Conservation (phyloP, 2,329 filamentous ascomycete genomes). For the Fusarium foetens region DNA sequence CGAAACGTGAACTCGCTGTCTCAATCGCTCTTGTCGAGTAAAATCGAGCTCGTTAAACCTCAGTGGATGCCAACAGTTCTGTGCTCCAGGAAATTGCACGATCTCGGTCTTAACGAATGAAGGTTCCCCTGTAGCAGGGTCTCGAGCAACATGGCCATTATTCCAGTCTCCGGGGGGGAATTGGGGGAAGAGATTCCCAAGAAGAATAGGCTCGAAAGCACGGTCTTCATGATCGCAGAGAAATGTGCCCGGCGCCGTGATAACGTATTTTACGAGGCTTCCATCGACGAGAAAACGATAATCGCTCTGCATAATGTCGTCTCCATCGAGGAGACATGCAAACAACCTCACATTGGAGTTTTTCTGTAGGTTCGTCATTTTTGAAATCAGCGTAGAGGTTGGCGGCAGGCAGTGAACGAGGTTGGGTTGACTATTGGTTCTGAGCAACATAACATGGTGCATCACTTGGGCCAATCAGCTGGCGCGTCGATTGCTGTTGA, state of each 20-base stretch:
- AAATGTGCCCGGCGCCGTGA: conserved; percentile 41
- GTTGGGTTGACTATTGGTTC: background rate
- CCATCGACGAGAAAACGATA: conserved; percentile 45
- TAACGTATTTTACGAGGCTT: conserved; percentile 41
- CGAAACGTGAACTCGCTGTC: conserved; percentile 40
- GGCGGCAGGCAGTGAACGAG: background rate
- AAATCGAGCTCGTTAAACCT: conserved; percentile 44
- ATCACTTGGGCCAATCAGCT: background rate
- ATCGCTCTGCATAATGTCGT: conserved; percentile 39
- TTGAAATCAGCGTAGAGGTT: background rate
- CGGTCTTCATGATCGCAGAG: conserved; percentile 35
- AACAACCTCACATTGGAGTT: conserved; percentile 40
- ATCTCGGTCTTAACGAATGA: conserved; percentile 36
- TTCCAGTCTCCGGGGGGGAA: conserved; percentile 45
- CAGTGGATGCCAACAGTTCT: conserved; percentile 38
- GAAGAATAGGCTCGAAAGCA: conserved; percentile 42
- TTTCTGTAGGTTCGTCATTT: background rate
- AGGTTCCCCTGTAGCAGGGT: conserved; percentile 30
- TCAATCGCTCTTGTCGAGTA: conserved; percentile 34
- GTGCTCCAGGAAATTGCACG: conserved; percentile 26
- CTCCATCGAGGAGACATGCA: conserved; percentile 40
- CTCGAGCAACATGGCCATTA: conserved; percentile 28
- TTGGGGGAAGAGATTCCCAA: conserved; percentile 40
- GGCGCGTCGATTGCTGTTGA: background rate
- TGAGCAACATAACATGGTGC: background rate